Percentiles rank a stretch among this genome's conserved stretches.
These are phyloP conservation scores for Alternaria ethzedia DNA, from an alignment of 2,329 filamentous ascomycete species.

Conservation along the genomic window DNA sequence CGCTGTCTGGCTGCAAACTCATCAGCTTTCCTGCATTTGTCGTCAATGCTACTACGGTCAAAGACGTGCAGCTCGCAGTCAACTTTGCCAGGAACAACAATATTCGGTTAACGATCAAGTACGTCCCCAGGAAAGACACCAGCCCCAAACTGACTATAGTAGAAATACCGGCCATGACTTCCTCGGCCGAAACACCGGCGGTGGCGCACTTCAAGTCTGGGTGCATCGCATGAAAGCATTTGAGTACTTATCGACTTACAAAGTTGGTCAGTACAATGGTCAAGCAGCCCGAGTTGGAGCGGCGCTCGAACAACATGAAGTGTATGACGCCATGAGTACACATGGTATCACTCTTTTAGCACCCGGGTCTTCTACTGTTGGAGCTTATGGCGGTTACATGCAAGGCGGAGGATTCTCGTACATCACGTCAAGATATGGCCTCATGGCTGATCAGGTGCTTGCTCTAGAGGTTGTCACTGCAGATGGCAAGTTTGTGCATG, in stretches of 20 bases:
- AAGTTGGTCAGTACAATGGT: constrained; percentile 31
- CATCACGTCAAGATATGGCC: constrained; percentile 53
- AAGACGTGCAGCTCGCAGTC: constrained; percentile 35
- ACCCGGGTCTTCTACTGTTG: constrained; percentile 51
- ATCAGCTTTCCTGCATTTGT: constrained; percentile 31
- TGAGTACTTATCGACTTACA: constrained; percentile 27
- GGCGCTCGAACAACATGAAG: constrained; percentile 32
- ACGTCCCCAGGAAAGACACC: neutral
- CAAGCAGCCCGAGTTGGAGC: constrained; percentile 32
- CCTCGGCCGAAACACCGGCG: constrained; percentile 34
- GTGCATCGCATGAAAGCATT: constrained; percentile 33
- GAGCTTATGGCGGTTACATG: constrained; percentile 50
- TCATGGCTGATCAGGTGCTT: constrained; percentile 38
- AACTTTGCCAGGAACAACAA: constrained; percentile 42
- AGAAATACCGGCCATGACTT: constrained; percentile 43
- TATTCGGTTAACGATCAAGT: constrained; percentile 41
- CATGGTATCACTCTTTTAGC: constrained; percentile 29
- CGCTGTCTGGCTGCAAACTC: constrained; percentile 26
- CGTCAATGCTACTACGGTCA: constrained; percentile 31
- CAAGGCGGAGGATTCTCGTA: constrained; percentile 60
- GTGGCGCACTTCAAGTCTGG: constrained; percentile 37
- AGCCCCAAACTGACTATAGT: constrained; percentile 1
- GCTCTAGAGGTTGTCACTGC: constrained; percentile 34
- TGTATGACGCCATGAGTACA: constrained; percentile 26
- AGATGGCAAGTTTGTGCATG: constrained; percentile 33